Percentiles rank a stretch among this genome's conserved stretches.
These are phyloP conservation scores for Ascochyta koolunga DNA, from an alignment of 2,329 filamentous ascomycete genomes.

Conservation along the genomic window DNA sequence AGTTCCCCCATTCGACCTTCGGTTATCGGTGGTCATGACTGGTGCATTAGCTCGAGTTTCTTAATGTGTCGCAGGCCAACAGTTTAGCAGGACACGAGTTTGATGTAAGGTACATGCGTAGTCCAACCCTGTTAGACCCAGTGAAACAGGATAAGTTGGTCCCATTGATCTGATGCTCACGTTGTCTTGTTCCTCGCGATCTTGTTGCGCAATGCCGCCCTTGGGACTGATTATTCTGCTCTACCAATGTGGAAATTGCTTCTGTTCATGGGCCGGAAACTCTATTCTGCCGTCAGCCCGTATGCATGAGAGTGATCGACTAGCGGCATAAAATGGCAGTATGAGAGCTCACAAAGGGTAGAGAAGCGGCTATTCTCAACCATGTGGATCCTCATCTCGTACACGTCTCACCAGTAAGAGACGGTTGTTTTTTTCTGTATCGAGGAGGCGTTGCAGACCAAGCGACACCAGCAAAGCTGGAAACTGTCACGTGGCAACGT, in stretches of 20 bases:
- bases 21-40: not conserved
- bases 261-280: not conserved
- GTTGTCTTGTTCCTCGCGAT: not conserved
- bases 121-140: not conserved
- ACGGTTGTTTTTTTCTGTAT: not conserved
- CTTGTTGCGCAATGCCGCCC: not conserved
- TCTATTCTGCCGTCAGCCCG: not conserved
- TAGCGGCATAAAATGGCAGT: not conserved
- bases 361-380: not conserved
- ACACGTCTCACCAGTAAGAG: not conserved
- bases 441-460: not conserved
- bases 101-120: slow-evolving; percentile 1
- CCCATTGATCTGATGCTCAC: not conserved
- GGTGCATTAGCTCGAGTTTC: not conserved
- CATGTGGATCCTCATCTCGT: not conserved
- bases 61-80: not conserved
- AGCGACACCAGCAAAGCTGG: not conserved
- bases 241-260: no score
- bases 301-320: not conserved
- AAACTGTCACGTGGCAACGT: not conserved
- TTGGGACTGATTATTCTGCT: no score
- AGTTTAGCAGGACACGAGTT: slow-evolving; percentile 5
- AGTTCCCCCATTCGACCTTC: not conserved
- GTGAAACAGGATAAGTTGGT: not conserved
- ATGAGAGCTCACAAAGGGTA: not conserved